Evolutionary conservation across 208 protist genomes (phyloP), one percentile per base, ranked within the genome.

Genomic region (Trypanosoma mega): DNA sequence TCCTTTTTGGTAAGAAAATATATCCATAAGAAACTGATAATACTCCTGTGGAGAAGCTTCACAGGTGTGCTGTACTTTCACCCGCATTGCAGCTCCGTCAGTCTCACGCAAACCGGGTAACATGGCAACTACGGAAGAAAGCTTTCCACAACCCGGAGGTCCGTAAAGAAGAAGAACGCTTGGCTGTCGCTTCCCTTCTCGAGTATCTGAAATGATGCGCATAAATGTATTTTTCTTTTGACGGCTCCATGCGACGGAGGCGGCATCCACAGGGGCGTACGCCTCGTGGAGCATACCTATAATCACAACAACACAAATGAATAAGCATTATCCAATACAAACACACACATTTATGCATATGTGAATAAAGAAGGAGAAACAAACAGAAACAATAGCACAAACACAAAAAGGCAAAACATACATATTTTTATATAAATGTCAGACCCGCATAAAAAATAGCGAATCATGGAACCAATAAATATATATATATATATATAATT

Each of bases 121-220:
- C 12, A 91, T 59, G 27, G 83, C 71, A 9, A 67, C 44, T 9
- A 90, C 64, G 23, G 86, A 70, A 8, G 72, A 72, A 23, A 90
- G 71, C 71, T 96, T 96, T 1, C 67, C 86, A 49, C 79, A 82
- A 1, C 89, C 89, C 6, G 89, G 63, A 16, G 89, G 86, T 9
- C 89, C 89, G 61, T 92, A 81, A 7, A 96, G 78, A 1, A 96
- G 71, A 9, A 82, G 5, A 18, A 82, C 56, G 39, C 68, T 68
- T 16, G 82, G 75, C 3, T 33, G 30, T 11, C 33, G 71, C 30
- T 30, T 12, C 12, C 71, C 71, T 16, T 45, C 23, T 16, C 26
- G 39, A 7, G 79, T 64, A 26, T 70, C 60, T 18, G 64, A 51
- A 12, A 92, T 20, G 3, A 80, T 30, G 8, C 27, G 44, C 16